Evolutionary conservation across 2,329 filamentous ascomycete genomes (phyloP), one percentile per base, ranked within the genome.

Genomic region (Neofusicoccum parvum): DNA sequence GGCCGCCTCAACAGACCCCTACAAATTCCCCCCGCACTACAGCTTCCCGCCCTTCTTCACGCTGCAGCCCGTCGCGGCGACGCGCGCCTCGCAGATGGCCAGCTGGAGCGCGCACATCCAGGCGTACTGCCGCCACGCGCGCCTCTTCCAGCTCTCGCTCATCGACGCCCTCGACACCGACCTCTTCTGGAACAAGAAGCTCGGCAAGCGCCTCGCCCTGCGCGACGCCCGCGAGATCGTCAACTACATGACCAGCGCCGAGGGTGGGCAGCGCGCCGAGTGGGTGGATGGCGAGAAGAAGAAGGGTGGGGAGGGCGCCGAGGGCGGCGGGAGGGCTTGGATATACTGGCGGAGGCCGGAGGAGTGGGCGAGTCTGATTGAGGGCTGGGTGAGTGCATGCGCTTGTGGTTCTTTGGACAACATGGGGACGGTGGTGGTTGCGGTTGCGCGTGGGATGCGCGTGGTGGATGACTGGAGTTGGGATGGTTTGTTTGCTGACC

Each of bases 21-120:
- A 81, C 75, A 63, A 67, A 66, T 80, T 80, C 70, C 80, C 81
- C 41, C 74, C 79, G 10, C 81, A 82, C 76, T 90, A 93, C 84
- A 81, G 82, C 80, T 94, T 92, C 82, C 92, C 92, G 0, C 89
- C 92, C 74, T 94, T 95, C 88, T 95, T 91, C 86, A 93, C 90
- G 65, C 88, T 87, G 64, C 92, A 95, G 78, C 86, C 89, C 41
- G 92, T 92, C 80, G 83, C 87, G 67, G 85, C 86, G 36, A 94
- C 91, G 10, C 48, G 48, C 36, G 43, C 89, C 78, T 88, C 89
- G 51, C 92, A 95, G 75, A 88, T 93, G 67, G 82, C 86, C 66
- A 94, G 94, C 79, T 99, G 95, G 95, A 88, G 90, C n/a, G 79
- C 87, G 37, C 87, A 97, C 15, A 87, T 98, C 74, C 92, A 93